phyloP scores from a whole-genome alignment of 2,329 filamentous ascomycete species.

The Tolypocladium inflatum region DNA sequence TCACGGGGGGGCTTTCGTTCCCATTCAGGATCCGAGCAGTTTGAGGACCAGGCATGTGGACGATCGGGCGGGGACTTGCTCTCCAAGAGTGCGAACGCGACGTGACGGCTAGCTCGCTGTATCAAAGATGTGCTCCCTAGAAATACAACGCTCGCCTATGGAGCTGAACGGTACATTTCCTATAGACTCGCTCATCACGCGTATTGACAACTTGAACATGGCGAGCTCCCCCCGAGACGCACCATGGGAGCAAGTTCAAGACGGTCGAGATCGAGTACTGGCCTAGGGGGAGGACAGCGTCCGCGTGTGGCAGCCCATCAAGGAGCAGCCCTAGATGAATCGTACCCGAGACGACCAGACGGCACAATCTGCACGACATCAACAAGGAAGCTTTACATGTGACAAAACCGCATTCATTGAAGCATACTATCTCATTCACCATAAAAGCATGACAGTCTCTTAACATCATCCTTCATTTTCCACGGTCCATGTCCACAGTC shows the following conservation, averaged over 20 bases:
- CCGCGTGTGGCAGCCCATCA: not conserved
- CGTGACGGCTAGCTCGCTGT: too few relatives aligned
- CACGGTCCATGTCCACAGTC: not conserved
- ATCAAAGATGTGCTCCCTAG: too few relatives aligned
- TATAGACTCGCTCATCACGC: too few relatives aligned
- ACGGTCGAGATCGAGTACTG: not conserved
- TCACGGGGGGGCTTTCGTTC: constrained; percentile 17
- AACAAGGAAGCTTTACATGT: not conserved
- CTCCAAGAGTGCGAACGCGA: too few relatives aligned
- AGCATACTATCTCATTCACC: not conserved
- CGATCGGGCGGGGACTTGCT: too few relatives aligned
- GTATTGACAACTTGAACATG: too few relatives aligned
- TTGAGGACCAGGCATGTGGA: not conserved
- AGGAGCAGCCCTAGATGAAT: not conserved
- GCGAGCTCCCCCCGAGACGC: too few relatives aligned
- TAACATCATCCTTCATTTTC: not conserved
- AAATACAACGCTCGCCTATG: too few relatives aligned
- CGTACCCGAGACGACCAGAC: not conserved
- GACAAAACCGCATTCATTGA: not conserved
- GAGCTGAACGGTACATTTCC: too few relatives aligned
- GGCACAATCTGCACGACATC: not conserved
- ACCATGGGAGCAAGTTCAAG: too few relatives aligned
- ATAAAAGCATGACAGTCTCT: not conserved
- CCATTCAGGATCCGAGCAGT: not conserved
- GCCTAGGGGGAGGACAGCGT: not conserved